phyloP scores from a whole-genome alignment of 495 filamentous ascomycete species.

The Talaromyces nanjingensis region DNA sequence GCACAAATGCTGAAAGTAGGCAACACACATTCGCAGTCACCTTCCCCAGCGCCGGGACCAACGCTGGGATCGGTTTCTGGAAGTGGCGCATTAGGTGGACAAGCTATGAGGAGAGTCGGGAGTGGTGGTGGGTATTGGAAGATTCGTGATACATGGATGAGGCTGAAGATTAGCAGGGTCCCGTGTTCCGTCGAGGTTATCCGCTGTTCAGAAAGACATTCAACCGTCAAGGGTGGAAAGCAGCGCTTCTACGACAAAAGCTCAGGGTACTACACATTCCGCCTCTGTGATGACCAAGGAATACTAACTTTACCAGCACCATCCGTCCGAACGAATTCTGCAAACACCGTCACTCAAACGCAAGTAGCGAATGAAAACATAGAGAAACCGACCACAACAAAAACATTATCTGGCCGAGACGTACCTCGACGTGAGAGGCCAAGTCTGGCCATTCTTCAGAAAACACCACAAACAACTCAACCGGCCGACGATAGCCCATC shows the following conservation, averaged over 20 bases:
- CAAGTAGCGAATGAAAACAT: slow-evolving; percentile 11
- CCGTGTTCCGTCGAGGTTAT: slow-evolving; percentile 53
- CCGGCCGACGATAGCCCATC: slow-evolving; percentile 24
- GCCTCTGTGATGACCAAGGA: background rate
- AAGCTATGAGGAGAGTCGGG: slow-evolving; percentile 50
- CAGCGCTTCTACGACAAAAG: background rate
- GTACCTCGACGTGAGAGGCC: slow-evolving; percentile 25
- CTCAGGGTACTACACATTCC: background rate
- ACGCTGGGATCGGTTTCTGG: slow-evolving; percentile 35
- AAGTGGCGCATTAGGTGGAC: slow-evolving; percentile 43
- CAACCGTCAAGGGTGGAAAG: slow-evolving; percentile 31
- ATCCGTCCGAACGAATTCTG: slow-evolving; percentile 47
- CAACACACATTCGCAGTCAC: slow-evolving; percentile 36
- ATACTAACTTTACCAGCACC: background rate
- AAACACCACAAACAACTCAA: slow-evolving; percentile 19
- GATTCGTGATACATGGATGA: background rate
- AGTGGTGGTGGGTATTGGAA: slow-evolving; percentile 42
- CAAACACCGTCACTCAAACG: slow-evolving; percentile 43
- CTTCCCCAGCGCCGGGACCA: slow-evolving; percentile 32
- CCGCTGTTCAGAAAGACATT: slow-evolving; percentile 55
- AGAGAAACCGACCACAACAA: slow-evolving; percentile 35
- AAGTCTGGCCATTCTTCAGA: slow-evolving; percentile 16
- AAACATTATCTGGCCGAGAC: slow-evolving; percentile 21
- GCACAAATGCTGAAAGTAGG: slow-evolving; percentile 82
- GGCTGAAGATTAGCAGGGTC: slow-evolving; percentile 29